Percentiles rank a stretch among this genome's conserved stretches.
Conservation (phyloP, 163 green algal species). For the Prototheca stagnorum region DNA sequence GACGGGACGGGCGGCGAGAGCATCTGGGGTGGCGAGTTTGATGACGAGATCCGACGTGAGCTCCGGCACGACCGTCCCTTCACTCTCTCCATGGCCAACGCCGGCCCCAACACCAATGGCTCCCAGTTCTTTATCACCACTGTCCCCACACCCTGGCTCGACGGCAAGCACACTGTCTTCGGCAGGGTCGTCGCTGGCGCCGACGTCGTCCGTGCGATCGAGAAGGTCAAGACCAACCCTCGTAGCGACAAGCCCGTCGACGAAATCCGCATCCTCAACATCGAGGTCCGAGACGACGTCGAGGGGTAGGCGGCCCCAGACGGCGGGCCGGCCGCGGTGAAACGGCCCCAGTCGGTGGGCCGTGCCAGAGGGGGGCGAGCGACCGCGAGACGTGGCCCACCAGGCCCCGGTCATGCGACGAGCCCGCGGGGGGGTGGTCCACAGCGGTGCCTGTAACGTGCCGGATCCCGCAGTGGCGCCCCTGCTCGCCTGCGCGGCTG, state of each 20-base stretch:
- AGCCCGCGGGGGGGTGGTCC: too few species aligned
- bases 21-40: constrained; percentile 96
- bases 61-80: constrained; percentile 75
- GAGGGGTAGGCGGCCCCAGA: too few species aligned
- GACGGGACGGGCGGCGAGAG: constrained; percentile 89
- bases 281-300: constrained; percentile 22
- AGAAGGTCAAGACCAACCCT: constrained; percentile 62
- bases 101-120: constrained; percentile 63
- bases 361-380: too few species aligned
- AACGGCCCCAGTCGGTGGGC: too few species aligned
- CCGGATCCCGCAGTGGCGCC: too few species aligned
- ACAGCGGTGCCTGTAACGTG: too few species aligned
- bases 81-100: constrained; percentile 85
- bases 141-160: constrained; percentile 87
- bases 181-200: constrained; percentile 57
- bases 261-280: constrained; percentile 78
- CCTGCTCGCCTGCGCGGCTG: too few species aligned
- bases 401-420: too few species aligned
- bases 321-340: too few species aligned
- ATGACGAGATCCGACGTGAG: constrained; percentile 84
- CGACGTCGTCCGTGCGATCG: constrained; percentile 60
- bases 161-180: constrained; percentile 98
- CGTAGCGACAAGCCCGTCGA: constrained; percentile 68
- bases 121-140: constrained; percentile 92
- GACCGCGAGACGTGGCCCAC: too few species aligned